phyloP scores from a whole-genome alignment of 2,329 filamentous ascomycete species.

The Colletotrichum somersetense region DNA sequence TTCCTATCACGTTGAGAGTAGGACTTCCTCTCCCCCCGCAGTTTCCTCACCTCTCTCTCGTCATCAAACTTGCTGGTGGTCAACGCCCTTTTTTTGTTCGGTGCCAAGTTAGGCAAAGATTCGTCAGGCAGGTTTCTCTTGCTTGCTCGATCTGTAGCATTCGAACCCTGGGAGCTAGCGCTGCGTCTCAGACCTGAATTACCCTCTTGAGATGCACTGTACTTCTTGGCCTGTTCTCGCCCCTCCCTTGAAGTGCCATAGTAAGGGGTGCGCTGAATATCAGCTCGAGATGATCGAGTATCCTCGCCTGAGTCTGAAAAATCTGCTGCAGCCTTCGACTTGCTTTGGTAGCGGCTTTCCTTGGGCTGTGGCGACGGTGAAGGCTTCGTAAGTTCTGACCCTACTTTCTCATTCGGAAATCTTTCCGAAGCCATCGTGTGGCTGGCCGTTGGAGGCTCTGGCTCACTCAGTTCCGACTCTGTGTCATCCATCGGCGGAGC shows the following conservation, averaged over 20 bases:
- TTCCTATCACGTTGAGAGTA: constrained; percentile 7
- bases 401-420: background rate
- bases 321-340: background rate
- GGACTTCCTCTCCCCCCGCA: background rate
- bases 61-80: background rate
- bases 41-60: constrained; percentile 1
- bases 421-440: background rate
- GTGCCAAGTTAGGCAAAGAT: background rate
- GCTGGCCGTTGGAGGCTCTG: background rate
- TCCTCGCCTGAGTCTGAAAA: constrained; percentile 17
- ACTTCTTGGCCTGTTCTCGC: constrained; percentile 12
- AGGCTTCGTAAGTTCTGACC: background rate
- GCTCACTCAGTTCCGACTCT: constrained; percentile 23
- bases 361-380: background rate
- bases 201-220: constrained; percentile 19
- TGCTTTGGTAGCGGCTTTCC: background rate
- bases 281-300: constrained; percentile 3
- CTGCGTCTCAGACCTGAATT: background rate
- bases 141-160: background rate
- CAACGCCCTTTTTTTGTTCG: constrained; percentile 14
- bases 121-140: constrained; percentile 21
- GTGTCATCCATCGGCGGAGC: constrained; percentile 19
- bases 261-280: constrained; percentile 16
- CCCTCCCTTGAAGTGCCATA: constrained; percentile 23
- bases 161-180: constrained; percentile 4